Base-by-base conservation (phyloP, 2,329 filamentous ascomycete genomes). In the Botryotinia calthae region DNA sequence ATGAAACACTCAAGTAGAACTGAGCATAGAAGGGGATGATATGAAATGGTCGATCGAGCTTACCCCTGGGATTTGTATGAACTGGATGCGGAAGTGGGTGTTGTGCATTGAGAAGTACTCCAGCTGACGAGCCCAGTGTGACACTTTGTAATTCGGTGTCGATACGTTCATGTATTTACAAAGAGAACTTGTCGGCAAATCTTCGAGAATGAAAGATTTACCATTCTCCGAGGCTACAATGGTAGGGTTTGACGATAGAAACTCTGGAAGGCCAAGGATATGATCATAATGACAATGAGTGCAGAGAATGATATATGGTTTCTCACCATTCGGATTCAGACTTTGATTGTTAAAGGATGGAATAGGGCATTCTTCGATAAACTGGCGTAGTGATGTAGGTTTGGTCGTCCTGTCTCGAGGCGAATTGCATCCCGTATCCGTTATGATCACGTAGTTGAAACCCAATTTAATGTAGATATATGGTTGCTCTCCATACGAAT, bases 201-300 rank as follows among this genome's bases (percentile, higher is more conserved):
- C 80, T 10, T 81, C 75, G 44, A 82, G 76, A 44, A 85, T 79
- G 75, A 85, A 85, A n/a, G 78, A 76, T 51, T 79, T 79, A 28
- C 82, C 83, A 34, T 80, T 78, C 0, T 76, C 74, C 22, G 83
- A 78, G 76, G 84, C 76, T 82, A 79, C 63, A 16, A 80, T 79
- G 2, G 59, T 74, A n/a, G 78, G 76, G 2, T 74, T 70, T 64
- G 76, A 48, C 7, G 74, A 70, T 1, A 76, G 67, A 54, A 79
- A 80, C 20, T 76, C 72, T 12, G 77, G 71, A 18, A 79, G 76
- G n/a, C 79, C 78, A 31, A 78, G 76, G 51, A 82, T 82, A 65
- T 82, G 81, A 66, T 86, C 84, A 74, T 82, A 85, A 73, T 86
- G 84, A 75, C 85, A 86, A 75, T 86, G 84, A 1, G 82, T 83